phyloP scores from a whole-genome alignment of 2,329 filamentous ascomycete genomes.

The Penicillium psychrosexuale region DNA sequence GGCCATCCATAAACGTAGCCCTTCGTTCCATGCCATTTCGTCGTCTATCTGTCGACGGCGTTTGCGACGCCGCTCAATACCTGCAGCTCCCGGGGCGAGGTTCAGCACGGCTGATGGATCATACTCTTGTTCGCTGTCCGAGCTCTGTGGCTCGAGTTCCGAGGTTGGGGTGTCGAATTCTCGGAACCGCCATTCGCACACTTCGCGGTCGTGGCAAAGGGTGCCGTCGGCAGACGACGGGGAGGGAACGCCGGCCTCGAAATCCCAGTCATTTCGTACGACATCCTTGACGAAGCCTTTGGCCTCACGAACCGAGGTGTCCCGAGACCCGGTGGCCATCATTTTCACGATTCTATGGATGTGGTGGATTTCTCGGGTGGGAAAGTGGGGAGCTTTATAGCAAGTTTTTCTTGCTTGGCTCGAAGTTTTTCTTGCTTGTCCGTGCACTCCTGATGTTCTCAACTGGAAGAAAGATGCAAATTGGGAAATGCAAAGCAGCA shows the following conservation, averaged over 20 bases:
- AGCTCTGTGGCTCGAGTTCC: constrained; percentile 33
- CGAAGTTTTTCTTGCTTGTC: constrained; percentile 8
- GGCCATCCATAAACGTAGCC: constrained; percentile 73
- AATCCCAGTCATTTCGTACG: constrained; percentile 45
- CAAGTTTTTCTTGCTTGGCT: constrained; percentile 13
- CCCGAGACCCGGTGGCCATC: constrained; percentile 33
- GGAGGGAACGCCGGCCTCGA: constrained; percentile 25
- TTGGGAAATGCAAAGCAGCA: not conserved
- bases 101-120: constrained; percentile 4
- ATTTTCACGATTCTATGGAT: constrained; percentile 8
- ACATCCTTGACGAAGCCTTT: constrained; percentile 41
- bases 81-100: constrained; percentile 42
- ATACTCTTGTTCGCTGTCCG: constrained; percentile 14
- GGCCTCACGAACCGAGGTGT: constrained; percentile 40
- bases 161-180: constrained; percentile 39
- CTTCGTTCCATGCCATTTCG: constrained; percentile 75
- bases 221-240: constrained; percentile 18
- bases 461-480: not conserved
- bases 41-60: constrained; percentile 58
- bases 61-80: constrained; percentile 53
- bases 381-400: constrained; percentile 17
- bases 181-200: constrained; percentile 37
- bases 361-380: constrained; percentile 11
- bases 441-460: not conserved
- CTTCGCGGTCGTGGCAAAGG: constrained; percentile 25